Evolutionary conservation across 352 stramenopile species (phyloP).

Genomic region (Lagenidium sp.): DNA sequence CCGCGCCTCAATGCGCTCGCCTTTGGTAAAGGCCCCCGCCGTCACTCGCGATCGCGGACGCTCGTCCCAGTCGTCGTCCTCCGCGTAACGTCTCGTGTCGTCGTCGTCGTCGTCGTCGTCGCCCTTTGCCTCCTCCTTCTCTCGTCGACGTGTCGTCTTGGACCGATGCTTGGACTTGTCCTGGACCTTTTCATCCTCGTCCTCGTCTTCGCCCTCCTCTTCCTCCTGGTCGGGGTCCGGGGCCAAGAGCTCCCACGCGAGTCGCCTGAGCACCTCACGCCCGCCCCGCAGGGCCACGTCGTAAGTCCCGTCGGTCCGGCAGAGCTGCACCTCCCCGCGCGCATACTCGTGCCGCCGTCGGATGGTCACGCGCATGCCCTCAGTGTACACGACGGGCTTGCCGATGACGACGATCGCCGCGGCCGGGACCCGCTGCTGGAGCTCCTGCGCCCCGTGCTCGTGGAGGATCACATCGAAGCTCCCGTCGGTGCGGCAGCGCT

Average conservation of each 20-base stretch:
- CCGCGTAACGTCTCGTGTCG: too few species aligned
- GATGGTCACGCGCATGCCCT: constrained; percentile 36
- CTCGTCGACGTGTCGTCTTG: neutral
- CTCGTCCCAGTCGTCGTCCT: constrained; percentile 13
- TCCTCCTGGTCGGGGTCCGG: constrained; percentile 20
- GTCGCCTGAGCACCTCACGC: neutral
- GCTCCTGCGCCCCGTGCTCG: constrained; percentile 33
- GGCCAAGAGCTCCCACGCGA: constrained; percentile 34
- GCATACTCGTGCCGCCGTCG: constrained; percentile 45
- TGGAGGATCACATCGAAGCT: constrained; percentile 55
- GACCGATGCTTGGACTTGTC: constrained; percentile 1
- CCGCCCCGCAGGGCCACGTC: constrained; percentile 27
- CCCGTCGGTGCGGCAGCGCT: constrained; percentile 37
- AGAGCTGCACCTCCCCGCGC: constrained; percentile 26
- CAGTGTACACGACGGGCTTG: constrained; percentile 22
- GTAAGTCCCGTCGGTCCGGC: constrained; percentile 40
- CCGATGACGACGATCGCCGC: constrained; percentile 12
- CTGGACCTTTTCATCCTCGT: neutral
- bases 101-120: constrained; percentile 11
- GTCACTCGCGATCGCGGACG: too few species aligned
- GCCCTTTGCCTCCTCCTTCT: neutral
- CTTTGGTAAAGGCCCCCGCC: too few species aligned
- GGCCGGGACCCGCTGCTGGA: constrained; percentile 23
- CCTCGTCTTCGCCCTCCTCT: constrained; percentile 18
- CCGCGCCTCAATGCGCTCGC: constrained; percentile 49